phyloP scores from a whole-genome alignment of 2,329 filamentous ascomycete species.

The Lecanicillium sp. region DNA sequence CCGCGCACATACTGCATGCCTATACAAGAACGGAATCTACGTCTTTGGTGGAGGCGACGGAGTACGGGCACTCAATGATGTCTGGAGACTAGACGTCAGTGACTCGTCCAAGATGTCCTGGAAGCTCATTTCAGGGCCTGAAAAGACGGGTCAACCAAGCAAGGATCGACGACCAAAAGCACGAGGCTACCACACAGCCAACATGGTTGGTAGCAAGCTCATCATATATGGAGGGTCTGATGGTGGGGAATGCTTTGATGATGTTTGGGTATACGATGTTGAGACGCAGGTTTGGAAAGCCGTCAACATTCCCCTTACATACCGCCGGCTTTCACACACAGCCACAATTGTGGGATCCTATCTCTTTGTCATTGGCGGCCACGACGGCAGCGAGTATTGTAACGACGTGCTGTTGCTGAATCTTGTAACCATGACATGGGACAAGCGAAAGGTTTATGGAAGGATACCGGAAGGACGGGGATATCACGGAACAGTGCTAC shows the following conservation, averaged over 20 bases:
- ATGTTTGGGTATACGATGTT: slow-evolving; percentile 66
- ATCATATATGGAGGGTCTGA: slow-evolving; percentile 65
- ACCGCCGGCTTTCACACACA: slow-evolving; percentile 58
- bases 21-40: slow-evolving; percentile 64
- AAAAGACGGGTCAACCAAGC: slow-evolving; percentile 21
- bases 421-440: slow-evolving; percentile 67
- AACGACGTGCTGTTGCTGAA: slow-evolving; percentile 62
- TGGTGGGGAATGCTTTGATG: slow-evolving; percentile 63
- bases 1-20: slow-evolving; percentile 60
- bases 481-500: slow-evolving; percentile 58
- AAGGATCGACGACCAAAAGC: slow-evolving; percentile 48
- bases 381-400: slow-evolving; percentile 62
- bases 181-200: slow-evolving; percentile 62
- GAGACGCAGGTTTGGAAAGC: slow-evolving; percentile 51
- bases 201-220: slow-evolving; percentile 64
- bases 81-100: slow-evolving; percentile 63
- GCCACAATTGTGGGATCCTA: slow-evolving; percentile 63
- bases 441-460: slow-evolving; percentile 57
- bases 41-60: slow-evolving; percentile 66
- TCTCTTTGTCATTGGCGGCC: slow-evolving; percentile 61
- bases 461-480: slow-evolving; percentile 53
- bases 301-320: slow-evolving; percentile 52
- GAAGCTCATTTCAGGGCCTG: slow-evolving; percentile 50
- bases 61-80: slow-evolving; percentile 61
- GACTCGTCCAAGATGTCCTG: slow-evolving; percentile 61